Base-by-base conservation (phyloP, 352 stramenopile genomes). In the Labyrinthula sp. region DNA sequence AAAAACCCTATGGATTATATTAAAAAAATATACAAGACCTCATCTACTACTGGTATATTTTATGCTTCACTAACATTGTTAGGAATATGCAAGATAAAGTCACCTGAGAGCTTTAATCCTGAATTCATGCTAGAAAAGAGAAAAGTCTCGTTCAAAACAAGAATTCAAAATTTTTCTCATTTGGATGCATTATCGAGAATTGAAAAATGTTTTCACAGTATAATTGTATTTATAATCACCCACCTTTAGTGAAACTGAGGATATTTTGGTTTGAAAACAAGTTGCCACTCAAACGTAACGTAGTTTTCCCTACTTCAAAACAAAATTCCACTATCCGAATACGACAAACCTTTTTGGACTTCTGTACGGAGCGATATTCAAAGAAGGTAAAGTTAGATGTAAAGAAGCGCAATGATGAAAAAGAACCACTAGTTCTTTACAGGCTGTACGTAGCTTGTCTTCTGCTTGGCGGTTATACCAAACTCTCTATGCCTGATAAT, bases 81-180 rank as follows among this genome's bases (percentile, higher is more conserved):
- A n/a, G 89, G 88, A 20, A 96, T 98, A 54, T 92, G 76, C 61
- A 96, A 95, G 66, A 95, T 98, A 60, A 83, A 96, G 12, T 89
- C 89, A 45, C 89, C 89, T 0, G 43, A 62, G 20, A 87, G 77
- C 29, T 97, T 82, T 83, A 75, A 78, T 15, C 82, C 79, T 9
- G 72, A 71, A 17, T 83, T 72, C 40, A 67, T 75, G 28, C 71
- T 82, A 28, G 78, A 89, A 46, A 68, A 81, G 38, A 72, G 74
- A 43, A 71, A 62, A 0, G 74, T 82, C 59, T 64, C 64, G 36
- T 94, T 97, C 57, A 67, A 75, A 52, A 96, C 88, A 26, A 84
- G 89, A 43, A 69, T 90, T 39, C 89, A 97, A 69, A 72, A 82
- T 34, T 68, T 98, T 41, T 83, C 94, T 69, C 62, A 66, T 12